Conservation (phyloP, 352 stramenopile genomes). For the Pythium apleroticum region DNA sequence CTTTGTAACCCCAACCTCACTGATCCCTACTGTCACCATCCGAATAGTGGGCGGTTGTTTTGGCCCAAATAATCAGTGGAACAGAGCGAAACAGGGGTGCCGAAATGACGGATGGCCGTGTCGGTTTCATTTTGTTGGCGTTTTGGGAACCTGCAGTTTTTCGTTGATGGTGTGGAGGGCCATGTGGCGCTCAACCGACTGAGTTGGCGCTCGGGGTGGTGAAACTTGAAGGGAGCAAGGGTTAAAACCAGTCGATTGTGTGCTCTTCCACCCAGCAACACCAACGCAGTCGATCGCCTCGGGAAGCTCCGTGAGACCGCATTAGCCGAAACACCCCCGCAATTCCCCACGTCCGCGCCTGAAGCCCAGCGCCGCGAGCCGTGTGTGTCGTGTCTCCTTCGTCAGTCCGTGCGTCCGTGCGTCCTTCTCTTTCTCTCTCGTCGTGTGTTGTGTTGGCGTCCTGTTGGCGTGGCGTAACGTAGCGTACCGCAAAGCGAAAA, state of each 20-base stretch:
- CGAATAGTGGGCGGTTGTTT: background rate
- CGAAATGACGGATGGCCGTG: background rate
- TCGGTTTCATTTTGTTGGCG: conserved; percentile 9
- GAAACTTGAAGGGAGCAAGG: conserved; percentile 3
- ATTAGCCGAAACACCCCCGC: conserved; percentile 1
- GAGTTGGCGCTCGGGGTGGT: background rate
- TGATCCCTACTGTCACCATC: background rate
- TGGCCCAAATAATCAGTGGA: conserved; percentile 3
- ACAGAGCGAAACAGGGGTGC: background rate
- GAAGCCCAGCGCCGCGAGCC: background rate
- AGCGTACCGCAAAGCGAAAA: background rate
- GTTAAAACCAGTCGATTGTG: background rate
- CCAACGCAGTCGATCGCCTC: background rate
- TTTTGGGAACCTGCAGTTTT: conserved; percentile 4
- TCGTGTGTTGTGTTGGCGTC: conserved; percentile 20
- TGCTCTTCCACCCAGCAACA: background rate
- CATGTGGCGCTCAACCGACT: background rate
- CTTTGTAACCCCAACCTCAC: background rate
- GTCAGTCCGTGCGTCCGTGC: background rate
- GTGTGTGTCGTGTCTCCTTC: background rate
- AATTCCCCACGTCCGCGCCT: background rate
- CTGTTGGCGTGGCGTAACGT: conserved; percentile 18
- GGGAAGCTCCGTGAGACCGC: background rate
- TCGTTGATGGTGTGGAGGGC: background rate
- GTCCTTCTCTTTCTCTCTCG: conserved; percentile 1